A percentile compares a stretch with the other conserved stretches of the same genome.
phyloP scores from a whole-genome alignment of 495 filamentous ascomycete species.

The Talaromyces proteolyticus region DNA sequence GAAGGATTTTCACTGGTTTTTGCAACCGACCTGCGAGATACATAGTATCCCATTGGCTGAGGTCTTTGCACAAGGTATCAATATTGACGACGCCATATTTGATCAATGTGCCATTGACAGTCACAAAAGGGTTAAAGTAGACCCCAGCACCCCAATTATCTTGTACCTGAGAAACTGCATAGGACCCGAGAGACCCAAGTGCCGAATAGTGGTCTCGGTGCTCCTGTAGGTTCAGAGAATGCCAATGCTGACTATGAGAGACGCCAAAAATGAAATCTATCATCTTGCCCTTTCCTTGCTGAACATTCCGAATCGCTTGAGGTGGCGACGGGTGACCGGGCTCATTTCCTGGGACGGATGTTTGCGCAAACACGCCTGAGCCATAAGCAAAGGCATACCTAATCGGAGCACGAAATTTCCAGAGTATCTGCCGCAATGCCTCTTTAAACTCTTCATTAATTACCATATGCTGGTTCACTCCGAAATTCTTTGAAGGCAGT shows the following conservation, averaged over 20 bases:
- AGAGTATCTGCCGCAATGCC: constrained; percentile 77
- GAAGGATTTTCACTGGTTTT: constrained; percentile 95
- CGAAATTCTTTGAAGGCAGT: constrained; percentile 82
- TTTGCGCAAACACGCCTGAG: constrained; percentile 91
- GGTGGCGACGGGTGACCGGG: constrained; percentile 71
- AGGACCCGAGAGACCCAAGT: constrained; percentile 79
- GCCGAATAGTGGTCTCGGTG: constrained; percentile 91
- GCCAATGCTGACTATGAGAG: constrained; percentile 93
- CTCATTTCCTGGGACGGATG: constrained; percentile 34
- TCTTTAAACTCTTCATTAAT: constrained; percentile 95
- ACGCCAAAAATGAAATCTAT: constrained; percentile 99
- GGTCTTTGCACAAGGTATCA: constrained; percentile 76
- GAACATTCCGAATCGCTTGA: constrained; percentile 68
- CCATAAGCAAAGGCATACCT: constrained; percentile 96
- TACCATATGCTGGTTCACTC: constrained; percentile 90
- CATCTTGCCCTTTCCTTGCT: constrained; percentile 86
- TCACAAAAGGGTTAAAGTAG: constrained; percentile 95
- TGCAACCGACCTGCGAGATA: constrained; percentile 93
- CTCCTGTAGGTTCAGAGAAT: constrained; percentile 80
- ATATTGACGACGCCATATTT: constrained; percentile 97
- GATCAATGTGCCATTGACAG: constrained; percentile 91
- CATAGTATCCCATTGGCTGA: constrained; percentile 83
- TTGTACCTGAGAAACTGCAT: constrained; percentile 73
- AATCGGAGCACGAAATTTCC: constrained; percentile 90
- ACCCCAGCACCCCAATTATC: constrained; percentile 87